A percentile compares a stretch with the other conserved stretches of the same genome.
phyloP scores from a whole-genome alignment of 2,329 filamentous ascomycete species.

The Pseudohalonectria lignicola region DNA sequence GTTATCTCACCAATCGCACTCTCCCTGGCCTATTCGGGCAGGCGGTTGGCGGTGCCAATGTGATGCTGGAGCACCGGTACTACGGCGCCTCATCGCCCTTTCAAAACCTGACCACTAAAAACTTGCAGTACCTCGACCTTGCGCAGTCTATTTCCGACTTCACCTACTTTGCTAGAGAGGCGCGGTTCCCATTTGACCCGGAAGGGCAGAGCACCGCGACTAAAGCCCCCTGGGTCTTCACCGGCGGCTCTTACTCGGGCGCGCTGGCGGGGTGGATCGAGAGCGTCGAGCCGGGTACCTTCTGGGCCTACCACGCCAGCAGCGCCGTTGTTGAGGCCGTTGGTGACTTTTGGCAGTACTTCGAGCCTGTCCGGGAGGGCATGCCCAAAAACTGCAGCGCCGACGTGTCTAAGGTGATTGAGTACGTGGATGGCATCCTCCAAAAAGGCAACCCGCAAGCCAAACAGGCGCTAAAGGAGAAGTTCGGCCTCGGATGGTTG shows the following conservation, averaged over 20 bases:
- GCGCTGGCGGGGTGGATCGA: conserved; percentile 43
- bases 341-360: conserved; percentile 44
- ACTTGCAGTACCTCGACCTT: conserved; percentile 26
- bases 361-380: conserved; percentile 38
- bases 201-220: conserved; percentile 29
- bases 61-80: conserved; percentile 31
- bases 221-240: conserved; percentile 41
- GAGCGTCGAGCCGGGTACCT: conserved; percentile 38
- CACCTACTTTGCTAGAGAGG: conserved; percentile 29
- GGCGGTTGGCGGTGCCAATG: conserved; percentile 24
- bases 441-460: conserved; percentile 23
- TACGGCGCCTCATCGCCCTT: conserved; percentile 28
- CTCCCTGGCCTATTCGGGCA: conserved; percentile 26
- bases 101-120: conserved; percentile 19
- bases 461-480: conserved; percentile 33
- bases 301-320: conserved; percentile 47
- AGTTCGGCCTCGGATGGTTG: conserved; percentile 34
- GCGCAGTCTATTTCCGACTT: conserved; percentile 28
- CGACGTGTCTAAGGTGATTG: conserved; percentile 38
- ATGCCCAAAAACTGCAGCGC: conserved; percentile 45
- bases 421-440: conserved; percentile 36
- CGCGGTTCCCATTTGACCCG: conserved; percentile 30
- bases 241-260: conserved; percentile 44
- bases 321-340: conserved; percentile 43
- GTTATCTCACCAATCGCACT: conserved; percentile 7